These are phyloP conservation scores for Mycena latifolia DNA, from an alignment of 768 basidiomycete genomes.

Conservation along the genomic window DNA sequence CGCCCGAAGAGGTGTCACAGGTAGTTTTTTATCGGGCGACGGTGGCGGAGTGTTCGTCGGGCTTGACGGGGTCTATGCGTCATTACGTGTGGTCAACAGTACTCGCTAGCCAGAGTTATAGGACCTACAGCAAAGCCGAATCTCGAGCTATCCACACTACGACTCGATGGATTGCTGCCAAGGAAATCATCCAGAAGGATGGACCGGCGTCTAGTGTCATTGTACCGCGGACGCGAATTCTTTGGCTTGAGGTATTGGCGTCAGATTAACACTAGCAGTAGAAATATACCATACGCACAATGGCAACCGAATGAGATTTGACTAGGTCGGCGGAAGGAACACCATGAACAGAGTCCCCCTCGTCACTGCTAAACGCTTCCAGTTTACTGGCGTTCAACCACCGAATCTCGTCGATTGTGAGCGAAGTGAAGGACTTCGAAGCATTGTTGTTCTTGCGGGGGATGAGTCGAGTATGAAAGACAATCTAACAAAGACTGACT, in stretches of 20 bases:
- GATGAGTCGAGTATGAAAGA: conserved; percentile 34
- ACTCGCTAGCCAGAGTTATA: conserved; percentile 19
- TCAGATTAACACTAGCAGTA: not conserved
- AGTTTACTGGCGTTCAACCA: conserved; percentile 59
- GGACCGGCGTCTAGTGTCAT: conserved; percentile 33
- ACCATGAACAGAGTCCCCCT: conserved; percentile 27
- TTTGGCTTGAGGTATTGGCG: conserved; percentile 28
- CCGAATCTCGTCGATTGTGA: conserved; percentile 60
- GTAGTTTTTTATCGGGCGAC: conserved; percentile 29
- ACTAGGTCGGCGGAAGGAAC: conserved; percentile 27
- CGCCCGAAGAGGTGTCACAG: conserved; percentile 31
- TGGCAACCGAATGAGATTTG: conserved; percentile 32
- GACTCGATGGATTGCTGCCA: conserved; percentile 29
- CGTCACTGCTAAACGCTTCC: conserved; percentile 29
- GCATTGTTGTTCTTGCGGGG: conserved; percentile 44
- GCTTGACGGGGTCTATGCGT: conserved; percentile 13
- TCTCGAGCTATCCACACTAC: conserved; percentile 24
- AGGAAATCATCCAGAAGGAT: conserved; percentile 38
- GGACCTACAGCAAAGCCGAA: conserved; percentile 33
- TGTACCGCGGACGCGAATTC: conserved; percentile 28
- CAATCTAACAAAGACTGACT: conserved; percentile 28
- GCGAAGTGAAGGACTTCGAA: conserved; percentile 45
- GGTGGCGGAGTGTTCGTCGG: conserved; percentile 30
- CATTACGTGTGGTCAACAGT: conserved; percentile 15
- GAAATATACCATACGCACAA: conserved; percentile 20